Percentiles rank a stretch among this genome's conserved stretches.
Evolutionary conservation across 2,329 filamentous ascomycete genomes (phyloP).

Genomic region (Ceratocystis eucalypticola): DNA sequence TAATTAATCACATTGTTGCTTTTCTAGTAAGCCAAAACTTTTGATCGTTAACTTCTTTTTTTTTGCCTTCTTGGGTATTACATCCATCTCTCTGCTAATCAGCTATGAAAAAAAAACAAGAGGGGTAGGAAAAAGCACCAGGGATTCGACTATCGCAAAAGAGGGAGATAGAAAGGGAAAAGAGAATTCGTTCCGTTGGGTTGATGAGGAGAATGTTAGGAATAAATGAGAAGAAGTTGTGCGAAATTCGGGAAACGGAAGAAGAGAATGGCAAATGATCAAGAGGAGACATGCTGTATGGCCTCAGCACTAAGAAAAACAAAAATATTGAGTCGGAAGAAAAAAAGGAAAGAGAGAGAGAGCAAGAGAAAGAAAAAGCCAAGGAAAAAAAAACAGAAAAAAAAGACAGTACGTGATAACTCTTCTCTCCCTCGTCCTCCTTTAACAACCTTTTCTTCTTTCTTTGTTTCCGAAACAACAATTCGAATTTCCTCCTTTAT

Average conservation of each 20-base stretch:
- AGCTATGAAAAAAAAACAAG: slow-evolving; percentile 15
- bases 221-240: slow-evolving; percentile 4
- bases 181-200: neutral
- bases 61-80: slow-evolving; percentile 17
- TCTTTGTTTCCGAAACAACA: slow-evolving; percentile 6
- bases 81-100: slow-evolving; percentile 18
- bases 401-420: slow-evolving; percentile 3
- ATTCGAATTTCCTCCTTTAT: slow-evolving; percentile 6
- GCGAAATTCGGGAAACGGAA: slow-evolving; percentile 10
- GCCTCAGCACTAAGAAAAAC: slow-evolving; percentile 9
- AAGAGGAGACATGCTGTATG: slow-evolving; percentile 11
- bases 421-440: neutral
- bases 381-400: slow-evolving; percentile 12
- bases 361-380: neutral
- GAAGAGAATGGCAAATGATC: slow-evolving; percentile 5
- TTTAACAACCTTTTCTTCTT: neutral
- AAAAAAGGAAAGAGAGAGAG: slow-evolving; percentile 10
- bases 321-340: slow-evolving; percentile 4
- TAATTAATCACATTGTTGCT: no score
- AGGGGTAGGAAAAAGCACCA: neutral
- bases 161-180: slow-evolving; percentile 3
- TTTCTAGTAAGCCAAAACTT: neutral
- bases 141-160: slow-evolving; percentile 1
- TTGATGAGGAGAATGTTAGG: neutral
- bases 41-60: slow-evolving; percentile 19